These are phyloP conservation scores for Perkinsela sp. DNA, from an alignment of 208 protist genomes.

Conservation along the genomic window DNA sequence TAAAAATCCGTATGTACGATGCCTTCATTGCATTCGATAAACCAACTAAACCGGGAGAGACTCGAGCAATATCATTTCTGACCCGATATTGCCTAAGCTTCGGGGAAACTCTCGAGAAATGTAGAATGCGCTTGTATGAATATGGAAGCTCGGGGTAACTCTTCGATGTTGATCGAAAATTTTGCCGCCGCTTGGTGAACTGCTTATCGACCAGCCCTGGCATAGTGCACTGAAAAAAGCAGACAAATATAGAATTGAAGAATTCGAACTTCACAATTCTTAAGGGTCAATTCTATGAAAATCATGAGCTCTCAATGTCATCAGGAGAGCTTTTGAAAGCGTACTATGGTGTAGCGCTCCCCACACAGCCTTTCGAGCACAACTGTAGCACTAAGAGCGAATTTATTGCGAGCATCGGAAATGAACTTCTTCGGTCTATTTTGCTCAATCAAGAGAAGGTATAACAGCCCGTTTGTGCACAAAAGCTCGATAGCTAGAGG, in stretches of 20 bases:
- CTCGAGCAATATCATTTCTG: conserved; percentile 49
- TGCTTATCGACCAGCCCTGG: neutral
- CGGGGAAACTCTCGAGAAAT: conserved; percentile 5
- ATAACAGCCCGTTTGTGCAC: neutral
- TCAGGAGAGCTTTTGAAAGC: conserved; percentile 1
- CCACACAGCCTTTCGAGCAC: neutral
- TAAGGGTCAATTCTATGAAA: no score
- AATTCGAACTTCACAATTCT: no score
- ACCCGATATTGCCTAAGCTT: conserved; percentile 54
- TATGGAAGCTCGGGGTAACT: neutral
- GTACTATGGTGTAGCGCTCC: neutral
- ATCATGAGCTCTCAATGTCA: no score
- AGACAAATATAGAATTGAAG: no score
- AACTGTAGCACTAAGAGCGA: neutral
- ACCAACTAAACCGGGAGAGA: conserved; percentile 45
- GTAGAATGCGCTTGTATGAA: neutral
- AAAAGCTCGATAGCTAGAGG: neutral
- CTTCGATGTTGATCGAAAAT: neutral
- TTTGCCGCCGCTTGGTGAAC: neutral
- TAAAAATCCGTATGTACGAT: conserved; percentile 57
- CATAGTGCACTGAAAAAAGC: no score
- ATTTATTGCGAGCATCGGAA: neutral
- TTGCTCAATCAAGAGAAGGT: neutral
- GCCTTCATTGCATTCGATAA: conserved; percentile 65
- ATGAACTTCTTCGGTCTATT: neutral